Evolutionary conservation across 2,329 filamentous ascomycete species (phyloP).

Genomic region (Xylariales sp.): DNA sequence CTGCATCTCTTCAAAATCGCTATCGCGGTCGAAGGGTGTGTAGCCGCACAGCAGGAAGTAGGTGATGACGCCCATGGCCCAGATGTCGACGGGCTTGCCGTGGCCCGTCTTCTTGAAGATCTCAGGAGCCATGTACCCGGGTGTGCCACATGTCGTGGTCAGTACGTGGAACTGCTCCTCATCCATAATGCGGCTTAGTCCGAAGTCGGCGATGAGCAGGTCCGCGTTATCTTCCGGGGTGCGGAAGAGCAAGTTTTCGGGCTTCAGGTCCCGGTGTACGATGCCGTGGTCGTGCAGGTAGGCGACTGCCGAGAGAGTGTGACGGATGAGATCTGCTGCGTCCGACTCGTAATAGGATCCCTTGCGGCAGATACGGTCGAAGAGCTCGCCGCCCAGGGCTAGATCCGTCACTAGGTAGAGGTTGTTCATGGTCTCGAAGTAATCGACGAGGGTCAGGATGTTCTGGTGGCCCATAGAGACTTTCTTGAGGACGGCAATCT

Average conservation of each 20-base stretch:
- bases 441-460: conserved; percentile 95
- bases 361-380: conserved; percentile 97
- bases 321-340: conserved; percentile 89
- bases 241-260: conserved; percentile 93
- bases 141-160: conserved; percentile 95
- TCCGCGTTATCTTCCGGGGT: conserved; percentile 98
- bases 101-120: conserved; percentile 99
- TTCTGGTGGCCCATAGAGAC: conserved; percentile 99
- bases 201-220: conserved; percentile 94
- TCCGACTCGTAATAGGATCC: conserved; percentile 98
- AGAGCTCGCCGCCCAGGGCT: conserved; percentile 91
- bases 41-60: conserved; percentile 98
- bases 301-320: conserved; percentile 92
- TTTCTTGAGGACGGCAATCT: conserved; percentile 93
- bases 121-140: conserved; percentile 98
- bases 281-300: conserved; percentile 99
- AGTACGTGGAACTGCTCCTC: conserved; percentile 97
- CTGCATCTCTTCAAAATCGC: conserved; percentile 98
- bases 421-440: conserved; percentile 99
- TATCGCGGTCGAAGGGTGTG: conserved; percentile 95
- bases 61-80: conserved; percentile 97
- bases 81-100: conserved; percentile 96
- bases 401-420: conserved; percentile 97
- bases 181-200: conserved; percentile 94
- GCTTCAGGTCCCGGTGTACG: conserved; percentile 95